Conservation (phyloP, 2,329 filamentous ascomycete genomes). For the Atkinsonella texensis region DNA sequence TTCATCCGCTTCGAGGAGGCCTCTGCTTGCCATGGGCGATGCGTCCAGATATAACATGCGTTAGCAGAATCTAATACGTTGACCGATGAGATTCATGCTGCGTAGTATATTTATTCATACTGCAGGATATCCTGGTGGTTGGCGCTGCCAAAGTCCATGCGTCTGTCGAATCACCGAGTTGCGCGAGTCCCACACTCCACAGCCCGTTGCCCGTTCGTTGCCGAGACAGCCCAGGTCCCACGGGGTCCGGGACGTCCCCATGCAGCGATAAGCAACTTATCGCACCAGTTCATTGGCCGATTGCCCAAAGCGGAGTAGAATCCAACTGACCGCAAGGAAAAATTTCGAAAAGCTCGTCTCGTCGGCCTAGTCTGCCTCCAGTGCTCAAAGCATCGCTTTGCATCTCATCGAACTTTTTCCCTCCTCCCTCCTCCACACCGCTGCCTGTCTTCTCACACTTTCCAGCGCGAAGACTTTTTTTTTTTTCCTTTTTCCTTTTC, state of each 20-base stretch:
- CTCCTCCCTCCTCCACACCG: not conserved
- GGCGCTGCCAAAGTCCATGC: no score
- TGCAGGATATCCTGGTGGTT: no score
- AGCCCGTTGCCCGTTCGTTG: not conserved
- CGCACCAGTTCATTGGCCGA: conserved; percentile 16
- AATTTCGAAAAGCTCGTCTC: conserved; percentile 18
- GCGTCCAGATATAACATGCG: no score
- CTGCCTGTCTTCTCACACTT: not conserved
- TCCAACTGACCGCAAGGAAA: conserved; percentile 13
- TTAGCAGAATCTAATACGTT: no score
- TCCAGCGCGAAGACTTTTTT: not conserved
- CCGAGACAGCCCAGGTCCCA: not conserved
- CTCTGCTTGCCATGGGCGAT: no score
- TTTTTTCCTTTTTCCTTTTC: not conserved
- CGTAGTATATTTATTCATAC: no score
- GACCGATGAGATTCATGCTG: no score
- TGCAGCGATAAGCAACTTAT: conserved; percentile 20
- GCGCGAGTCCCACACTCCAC: no score
- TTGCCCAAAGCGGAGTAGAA: conserved; percentile 4
- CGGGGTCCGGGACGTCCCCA: not conserved
- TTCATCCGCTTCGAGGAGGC: no score
- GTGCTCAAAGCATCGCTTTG: not conserved
- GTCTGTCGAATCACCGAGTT: no score
- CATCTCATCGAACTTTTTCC: not conserved
- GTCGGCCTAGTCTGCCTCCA: not conserved